Base-by-base conservation (phyloP, 2,329 filamentous ascomycete species). In the Chaetothyriales sp. region DNA sequence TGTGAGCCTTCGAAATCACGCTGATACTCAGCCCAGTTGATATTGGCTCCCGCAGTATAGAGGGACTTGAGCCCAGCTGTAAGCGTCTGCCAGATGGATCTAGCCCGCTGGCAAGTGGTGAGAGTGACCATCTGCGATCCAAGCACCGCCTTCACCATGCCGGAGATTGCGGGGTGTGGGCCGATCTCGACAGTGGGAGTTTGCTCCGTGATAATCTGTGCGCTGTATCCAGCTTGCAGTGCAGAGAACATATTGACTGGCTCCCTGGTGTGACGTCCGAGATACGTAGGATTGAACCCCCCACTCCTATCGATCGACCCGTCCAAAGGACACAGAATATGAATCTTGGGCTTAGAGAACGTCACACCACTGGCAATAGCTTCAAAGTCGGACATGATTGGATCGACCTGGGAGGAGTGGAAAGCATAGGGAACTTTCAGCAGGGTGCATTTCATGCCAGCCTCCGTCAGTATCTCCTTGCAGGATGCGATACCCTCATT, bases 151-250 rank as follows among this genome's bases (percentile, higher is more conserved):
- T 68, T 68, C 25, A 74, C 63, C 64, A 74, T 69, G 43, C 66
- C 66, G 1, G 66, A 66, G 53, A 68, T 71, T n/a, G 73, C 63
- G 0, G 73, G 68, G 51, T 74, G 69, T 1, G 72, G 70, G 5
- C 73, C 73, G 51, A 76, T 64, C 53, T 73, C 70, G 32, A 73
- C 52, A 61, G 63, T 69, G 19, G 68, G 49, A 1, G 64, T 69
- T 46, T 64, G 59, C 3, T 66, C 63, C 42, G 58, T 63, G 46
- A 69, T 58, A 10, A 62, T 51, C 6, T 57, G 51, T 18, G 54
- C 59, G 5, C 63, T 62, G 26, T 63, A 59, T 3, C 65, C 69
- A 8, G 66, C 63, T 36, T 68, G 62, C 2, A 74, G 53, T 18
- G 66, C 71, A 45, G 61, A 64, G 3, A 69, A 58, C 58, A 74